Evolutionary conservation across 1,284 basidiomycete genomes (phyloP).

Genomic region (Pulchroboletus neoregius): DNA sequence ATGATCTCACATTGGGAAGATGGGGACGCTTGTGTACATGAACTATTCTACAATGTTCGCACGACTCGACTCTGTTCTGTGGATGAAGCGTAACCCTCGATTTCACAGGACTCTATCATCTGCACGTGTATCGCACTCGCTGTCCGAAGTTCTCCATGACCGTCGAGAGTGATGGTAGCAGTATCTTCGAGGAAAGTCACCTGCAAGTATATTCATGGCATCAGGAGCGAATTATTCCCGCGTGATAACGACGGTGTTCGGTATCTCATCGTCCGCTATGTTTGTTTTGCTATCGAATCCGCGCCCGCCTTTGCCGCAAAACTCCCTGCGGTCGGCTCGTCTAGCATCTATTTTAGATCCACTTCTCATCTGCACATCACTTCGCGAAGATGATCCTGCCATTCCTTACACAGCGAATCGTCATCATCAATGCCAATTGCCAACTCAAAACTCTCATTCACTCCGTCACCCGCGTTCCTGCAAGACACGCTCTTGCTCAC

Average conservation of each 20-base stretch:
- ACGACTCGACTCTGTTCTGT: conserved; percentile 3
- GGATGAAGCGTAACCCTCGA: conserved; percentile 10
- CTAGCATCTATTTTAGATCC: conserved; percentile 23
- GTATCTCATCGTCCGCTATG: conserved; percentile 17
- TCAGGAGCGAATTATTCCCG: conserved; percentile 14
- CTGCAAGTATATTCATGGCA: conserved; percentile 25
- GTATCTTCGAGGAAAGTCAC: conserved; percentile 23
- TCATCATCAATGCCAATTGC: conserved; percentile 8
- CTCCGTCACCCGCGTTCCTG: conserved; percentile 1
- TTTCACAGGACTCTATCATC: conserved; percentile 33
- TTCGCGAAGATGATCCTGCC: conserved; percentile 21
- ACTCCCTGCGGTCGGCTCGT: conserved; percentile 13
- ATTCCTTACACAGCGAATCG: conserved; percentile 14
- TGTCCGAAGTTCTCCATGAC: conserved; percentile 29
- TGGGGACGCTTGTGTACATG: conserved; percentile 30
- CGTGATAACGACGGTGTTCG: conserved; percentile 21
- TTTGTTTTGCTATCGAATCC: conserved; percentile 24
- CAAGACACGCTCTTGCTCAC: conserved; percentile 2
- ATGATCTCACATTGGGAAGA: conserved; percentile 36
- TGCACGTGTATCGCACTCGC: conserved; percentile 36
- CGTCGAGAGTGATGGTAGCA: conserved; percentile 18
- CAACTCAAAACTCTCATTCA: conserved; percentile 9
- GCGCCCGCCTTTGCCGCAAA: conserved; percentile 14
- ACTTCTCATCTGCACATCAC: conserved; percentile 22
- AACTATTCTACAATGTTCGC: conserved; percentile 33